Conservation (phyloP, 331 rosid species). For the Quercus phellos region DNA sequence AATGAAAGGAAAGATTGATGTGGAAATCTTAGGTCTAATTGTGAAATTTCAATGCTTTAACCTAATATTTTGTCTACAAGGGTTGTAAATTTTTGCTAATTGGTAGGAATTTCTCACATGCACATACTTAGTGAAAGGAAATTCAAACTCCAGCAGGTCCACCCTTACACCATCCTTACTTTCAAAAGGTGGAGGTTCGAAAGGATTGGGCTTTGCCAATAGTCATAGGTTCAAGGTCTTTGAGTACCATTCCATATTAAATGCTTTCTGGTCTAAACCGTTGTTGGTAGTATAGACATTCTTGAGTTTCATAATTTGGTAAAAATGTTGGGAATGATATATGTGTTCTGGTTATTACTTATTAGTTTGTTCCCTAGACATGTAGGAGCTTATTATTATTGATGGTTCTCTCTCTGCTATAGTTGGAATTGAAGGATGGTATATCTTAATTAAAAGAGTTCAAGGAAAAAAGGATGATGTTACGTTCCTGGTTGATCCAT, state of each 20-base stretch:
- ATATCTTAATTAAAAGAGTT: slow-evolving; percentile 59
- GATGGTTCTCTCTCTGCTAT: slow-evolving; percentile 79
- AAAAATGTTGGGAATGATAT: neutral
- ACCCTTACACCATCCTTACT: too few species aligned
- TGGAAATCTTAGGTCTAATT: too few species aligned
- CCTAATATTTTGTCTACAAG: too few species aligned
- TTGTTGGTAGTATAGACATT: neutral
- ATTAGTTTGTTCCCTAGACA: slow-evolving; percentile 11
- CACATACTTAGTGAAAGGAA: too few species aligned
- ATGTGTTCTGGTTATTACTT: neutral
- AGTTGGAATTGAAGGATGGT: slow-evolving; percentile 91
- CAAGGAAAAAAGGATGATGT: slow-evolving; percentile 55
- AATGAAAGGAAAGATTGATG: too few species aligned
- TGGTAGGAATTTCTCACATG: too few species aligned
- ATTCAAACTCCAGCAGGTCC: too few species aligned
- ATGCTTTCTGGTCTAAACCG: neutral
- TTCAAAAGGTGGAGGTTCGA: too few species aligned
- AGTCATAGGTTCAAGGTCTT: too few species aligned
- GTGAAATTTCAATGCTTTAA: too few species aligned
- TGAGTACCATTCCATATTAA: neutral
- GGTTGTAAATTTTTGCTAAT: too few species aligned
- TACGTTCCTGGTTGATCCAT: slow-evolving; percentile 61
- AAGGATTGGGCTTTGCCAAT: too few species aligned
- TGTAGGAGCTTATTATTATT: slow-evolving; percentile 87
- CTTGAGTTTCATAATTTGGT: neutral